Evolutionary conservation across 768 basidiomycete genomes (phyloP).

Genomic region (Leccinum disarticulatum): DNA sequence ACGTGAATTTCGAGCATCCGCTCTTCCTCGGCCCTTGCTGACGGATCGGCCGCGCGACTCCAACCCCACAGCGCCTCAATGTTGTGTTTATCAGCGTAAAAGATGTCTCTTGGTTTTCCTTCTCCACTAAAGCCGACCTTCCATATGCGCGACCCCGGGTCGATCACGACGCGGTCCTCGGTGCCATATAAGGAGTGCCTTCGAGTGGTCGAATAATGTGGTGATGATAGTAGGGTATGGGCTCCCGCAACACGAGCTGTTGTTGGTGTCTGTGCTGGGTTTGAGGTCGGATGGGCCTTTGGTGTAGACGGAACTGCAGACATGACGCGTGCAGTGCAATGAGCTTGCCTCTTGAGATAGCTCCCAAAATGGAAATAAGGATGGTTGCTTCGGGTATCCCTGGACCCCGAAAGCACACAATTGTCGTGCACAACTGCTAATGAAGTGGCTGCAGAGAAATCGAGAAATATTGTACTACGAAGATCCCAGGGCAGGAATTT

Average conservation of each 20-base stretch:
- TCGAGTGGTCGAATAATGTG: conserved; percentile 81
- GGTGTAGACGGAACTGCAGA: conserved; percentile 36
- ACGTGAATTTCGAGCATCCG: conserved; percentile 67
- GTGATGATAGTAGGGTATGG: conserved; percentile 64
- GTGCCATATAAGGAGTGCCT: conserved; percentile 95
- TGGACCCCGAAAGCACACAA: no score
- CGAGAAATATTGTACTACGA: neutral
- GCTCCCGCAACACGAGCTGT: conserved; percentile 49
- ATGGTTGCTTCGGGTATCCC: no score
- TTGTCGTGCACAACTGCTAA: no score
- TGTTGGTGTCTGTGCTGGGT: conserved; percentile 53
- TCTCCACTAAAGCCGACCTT: conserved; percentile 98
- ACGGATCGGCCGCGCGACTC: conserved; percentile 50
- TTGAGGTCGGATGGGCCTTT: conserved; percentile 19
- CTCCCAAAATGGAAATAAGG: no score
- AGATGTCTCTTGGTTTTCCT: conserved; percentile 85
- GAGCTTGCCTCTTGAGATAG: neutral
- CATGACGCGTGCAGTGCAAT: conserved; percentile 22
- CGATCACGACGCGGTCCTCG: conserved; percentile 93
- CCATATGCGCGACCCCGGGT: conserved; percentile 93
- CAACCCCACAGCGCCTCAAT: conserved; percentile 60
- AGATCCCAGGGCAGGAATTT: neutral
- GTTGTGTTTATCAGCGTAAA: conserved; percentile 51
- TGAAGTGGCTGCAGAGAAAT: neutral
- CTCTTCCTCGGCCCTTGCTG: conserved; percentile 70